phyloP scores from a whole-genome alignment of 495 filamentous ascomycete genomes.

The Pyrenopolyporus hunteri region DNA sequence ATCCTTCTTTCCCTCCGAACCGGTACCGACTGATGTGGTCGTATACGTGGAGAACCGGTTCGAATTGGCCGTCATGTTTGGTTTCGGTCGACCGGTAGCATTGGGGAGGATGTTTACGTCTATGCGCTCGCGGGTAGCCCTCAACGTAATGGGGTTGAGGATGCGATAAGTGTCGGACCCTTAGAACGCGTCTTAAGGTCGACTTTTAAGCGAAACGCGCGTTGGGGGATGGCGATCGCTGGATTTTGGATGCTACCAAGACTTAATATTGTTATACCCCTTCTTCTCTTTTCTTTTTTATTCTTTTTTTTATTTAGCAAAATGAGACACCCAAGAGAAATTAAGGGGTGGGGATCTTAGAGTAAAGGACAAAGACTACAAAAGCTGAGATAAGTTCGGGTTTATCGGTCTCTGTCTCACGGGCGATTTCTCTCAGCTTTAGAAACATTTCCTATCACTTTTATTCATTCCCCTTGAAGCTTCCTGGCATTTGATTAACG shows the following conservation, averaged over 20 bases:
- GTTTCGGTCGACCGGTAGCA: constrained; percentile 34
- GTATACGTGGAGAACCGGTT: constrained; percentile 63
- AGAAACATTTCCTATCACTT: constrained; percentile 18
- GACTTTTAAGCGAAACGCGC: constrained; percentile 22
- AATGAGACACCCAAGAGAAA: constrained; percentile 10
- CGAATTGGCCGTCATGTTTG: constrained; percentile 60
- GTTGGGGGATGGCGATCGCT: constrained; percentile 28
- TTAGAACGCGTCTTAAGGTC: constrained; percentile 38
- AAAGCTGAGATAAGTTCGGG: constrained; percentile 6
- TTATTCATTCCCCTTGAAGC: constrained; percentile 41
- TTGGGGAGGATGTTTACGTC: constrained; percentile 28
- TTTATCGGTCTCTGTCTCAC: constrained; percentile 11
- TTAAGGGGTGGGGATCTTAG: background rate
- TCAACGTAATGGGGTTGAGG: background rate
- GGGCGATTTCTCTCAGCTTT: constrained; percentile 16
- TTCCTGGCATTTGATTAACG: constrained; percentile 27
- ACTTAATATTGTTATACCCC: background rate
- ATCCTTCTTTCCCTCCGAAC: constrained; percentile 61
- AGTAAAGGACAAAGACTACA: constrained; percentile 9
- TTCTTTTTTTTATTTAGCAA: constrained; percentile 11
- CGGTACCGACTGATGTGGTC: constrained; percentile 51
- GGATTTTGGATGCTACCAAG: constrained; percentile 1
- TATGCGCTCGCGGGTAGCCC: constrained; percentile 6
- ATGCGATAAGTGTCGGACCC: constrained; percentile 29
- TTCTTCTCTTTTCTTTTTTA: constrained; percentile 4